Evolutionary conservation across 164 flowering plant species (phyloP), one percentile per base, ranked within the genome.

Genomic region (Saururus chinensis): DNA sequence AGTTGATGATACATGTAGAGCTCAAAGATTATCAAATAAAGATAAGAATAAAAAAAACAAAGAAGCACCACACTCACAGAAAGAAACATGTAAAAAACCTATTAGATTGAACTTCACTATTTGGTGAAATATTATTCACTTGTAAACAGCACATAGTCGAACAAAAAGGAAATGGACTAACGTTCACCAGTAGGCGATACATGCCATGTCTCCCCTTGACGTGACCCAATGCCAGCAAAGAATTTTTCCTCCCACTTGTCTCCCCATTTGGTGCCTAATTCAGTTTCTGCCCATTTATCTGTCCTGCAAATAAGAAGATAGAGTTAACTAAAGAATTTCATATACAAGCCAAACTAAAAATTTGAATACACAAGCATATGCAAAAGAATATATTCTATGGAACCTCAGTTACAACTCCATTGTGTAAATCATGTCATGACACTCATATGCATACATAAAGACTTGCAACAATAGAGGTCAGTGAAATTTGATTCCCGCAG

Each of bases 171-270:
- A 21, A 56, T 59, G 21, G 37, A 81, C 93, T 51, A 87, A 92
- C 98, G 92, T 57, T 87, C 95, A 64, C 82, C 80, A 70, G 70
- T 58, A 11, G 96, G 87, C 56, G 98, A 85, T 40, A 89, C 86
- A 77, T 92, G 98, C 98, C 98, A 92, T 25, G 98, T 92, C 81
- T 92, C 98, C 62, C 98, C 98, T 75, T 92, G 98, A 19, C 98
- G 88, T 12, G 98, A 86, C 62, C 96, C 96, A 53, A 92, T 89
- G 49, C 98, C 95, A 66, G 88, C 72, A 74, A 86, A 89, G 62
- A 92, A 92, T 67, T 76, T 92, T 70, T 92, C 98, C 64, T 92
- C 98, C 98, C 98, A 92, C 77, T 92, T 92, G 77, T 92, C 98
- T 71, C 98, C 98, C 96, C 98, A 92, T 74, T 86, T 92, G 53